Evolutionary conservation across 192 early-diverging fungal genomes (phyloP), one percentile per base, ranked within the genome.

Genomic region (Funneliformis geosporum): DNA sequence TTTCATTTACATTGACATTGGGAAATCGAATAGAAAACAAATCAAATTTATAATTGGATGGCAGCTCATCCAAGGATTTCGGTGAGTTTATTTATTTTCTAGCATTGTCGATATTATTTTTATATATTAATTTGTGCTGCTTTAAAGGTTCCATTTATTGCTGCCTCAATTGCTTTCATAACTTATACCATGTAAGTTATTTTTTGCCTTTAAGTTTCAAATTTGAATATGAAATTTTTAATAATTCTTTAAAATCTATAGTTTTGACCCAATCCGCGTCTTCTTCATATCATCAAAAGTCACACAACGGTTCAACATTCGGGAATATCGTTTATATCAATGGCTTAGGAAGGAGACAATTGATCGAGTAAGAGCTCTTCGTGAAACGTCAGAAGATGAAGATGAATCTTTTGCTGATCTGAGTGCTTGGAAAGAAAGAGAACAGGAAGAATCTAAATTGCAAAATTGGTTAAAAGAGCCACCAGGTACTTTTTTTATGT

Each of bases 211-310:
- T 23, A 70, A 21, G 5, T 18, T 7, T 25, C 14, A 46, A 25
- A 2, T 50, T 55, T 27, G 33, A 60, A 28, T 55, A n/a, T 59
- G 40, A 28, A 9, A 38, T 59, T 23, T n/a, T 38, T 11, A 70
- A 62, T 28, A 27, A 39, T 61, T n/a, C 38, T 38, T 61, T 39
- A 60, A 12, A 75, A 38, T 7, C 40, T 3, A 69, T 87, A 78
- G 76, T 25, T 99, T 99, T 84, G 97, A 97, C 78, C 96, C 97
- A 5, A 87, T 96, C 67, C 93, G 97, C 25, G 87, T 93, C 65
- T 98, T 96, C 82, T 95, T 92, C 79, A 93, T 97, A 79, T 92
- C 89, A 33, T 94, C 96, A 81, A 93, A 93, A 82, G 85, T 95
- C 62, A 96, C 94, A 1, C 89, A 92, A 40, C 85, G 96, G 39